These are phyloP conservation scores for Botryosphaeria agaves DNA, from an alignment of 2,329 filamentous ascomycete genomes.

Conservation along the genomic window DNA sequence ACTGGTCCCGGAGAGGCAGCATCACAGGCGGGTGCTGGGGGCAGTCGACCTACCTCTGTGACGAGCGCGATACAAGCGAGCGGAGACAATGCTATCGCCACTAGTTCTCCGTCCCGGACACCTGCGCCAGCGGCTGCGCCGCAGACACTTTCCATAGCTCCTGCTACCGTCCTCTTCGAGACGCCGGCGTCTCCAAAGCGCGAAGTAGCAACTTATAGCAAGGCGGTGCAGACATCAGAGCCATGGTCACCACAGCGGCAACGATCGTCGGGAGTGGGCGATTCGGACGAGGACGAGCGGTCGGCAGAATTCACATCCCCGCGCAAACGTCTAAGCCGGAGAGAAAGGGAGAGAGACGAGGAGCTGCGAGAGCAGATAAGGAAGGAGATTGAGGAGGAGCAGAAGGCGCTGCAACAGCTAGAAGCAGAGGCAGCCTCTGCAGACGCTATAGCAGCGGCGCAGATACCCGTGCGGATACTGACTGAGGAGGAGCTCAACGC, in stretches of 20 bases:
- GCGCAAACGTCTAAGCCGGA: slow-evolving; percentile 56
- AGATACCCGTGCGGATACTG: slow-evolving; percentile 64
- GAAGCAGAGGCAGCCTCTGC: slow-evolving; percentile 22
- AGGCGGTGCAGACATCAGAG: slow-evolving; percentile 81
- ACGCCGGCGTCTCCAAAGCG: slow-evolving; percentile 51
- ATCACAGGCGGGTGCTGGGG: slow-evolving; percentile 25
- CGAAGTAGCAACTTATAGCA: slow-evolving; percentile 92
- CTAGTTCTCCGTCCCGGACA: slow-evolving; percentile 12
- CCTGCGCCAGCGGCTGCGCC: slow-evolving; percentile 29
- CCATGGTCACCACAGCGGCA: slow-evolving; percentile 43
- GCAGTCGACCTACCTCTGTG: slow-evolving; percentile 73
- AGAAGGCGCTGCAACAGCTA: slow-evolving; percentile 46
- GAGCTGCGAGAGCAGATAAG: slow-evolving; percentile 72
- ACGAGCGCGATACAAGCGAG: slow-evolving; percentile 68
- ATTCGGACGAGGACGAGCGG: slow-evolving; percentile 44
- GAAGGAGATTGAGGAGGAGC: slow-evolving; percentile 82
- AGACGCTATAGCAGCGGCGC: slow-evolving; percentile 24
- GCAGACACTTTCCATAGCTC: slow-evolving; percentile 57
- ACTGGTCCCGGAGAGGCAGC: slow-evolving; percentile 35
- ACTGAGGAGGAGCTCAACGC: slow-evolving; percentile 75
- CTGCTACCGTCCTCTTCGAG: slow-evolving; percentile 65
- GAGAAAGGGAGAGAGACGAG: slow-evolving; percentile 71
- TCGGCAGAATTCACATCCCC: slow-evolving; percentile 26
- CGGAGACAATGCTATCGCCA: slow-evolving; percentile 37
- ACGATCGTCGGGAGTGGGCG: slow-evolving; percentile 35